Evolutionary conservation across 257 asterid species (phyloP), one percentile per base, ranked within the genome.

Genomic region (Plantago elongata): DNA sequence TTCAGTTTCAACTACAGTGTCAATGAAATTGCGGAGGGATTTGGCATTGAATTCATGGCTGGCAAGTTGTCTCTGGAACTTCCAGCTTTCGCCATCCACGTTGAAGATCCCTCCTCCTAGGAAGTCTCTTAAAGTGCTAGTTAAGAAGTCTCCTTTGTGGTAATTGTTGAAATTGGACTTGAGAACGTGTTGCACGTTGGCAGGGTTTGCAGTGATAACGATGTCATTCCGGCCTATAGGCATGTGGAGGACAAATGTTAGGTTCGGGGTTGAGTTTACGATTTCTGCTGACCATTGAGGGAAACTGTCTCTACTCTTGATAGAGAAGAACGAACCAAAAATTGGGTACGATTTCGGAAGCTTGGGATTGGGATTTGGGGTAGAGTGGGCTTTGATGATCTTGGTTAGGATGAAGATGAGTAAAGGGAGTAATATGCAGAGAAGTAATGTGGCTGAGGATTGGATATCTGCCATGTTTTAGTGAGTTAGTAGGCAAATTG

Each of bases 101-200:
- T 57, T 57, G 49, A 57, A 57, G 17, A 57, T 57, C 13, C 62
- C 62, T 7, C 38, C 62, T 40, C 62, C 62, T 1, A 57, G 62
- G n/a, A 57, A 40, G 49, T 2, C 22, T 34, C 45, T 57, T 40
- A 57, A 42, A 0, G 14, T 30, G n/a, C 29, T 13, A n/a, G 45
- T 57, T 7, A 57, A 14, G 18, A 38, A 34, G 15, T 38, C 48
- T 3, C 62, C 62, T 40, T 40, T 40, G 5, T 57, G 13, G 49
- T 57, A 57, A 42, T 57, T 57, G 6, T 57, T 45, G 62, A 57
- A 57, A 0, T 38, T 0, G 29, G 48, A 57, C 62, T 57, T 57
- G 48, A 57, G 62, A 34, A 57, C 9, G 62, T 57, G 62, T 14
- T 37, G 29, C 38, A 57, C 62, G 10, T 57, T 57, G 13, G 48